phyloP scores from a whole-genome alignment of 768 basidiomycete species.

The Lactarius deliciosus region DNA sequence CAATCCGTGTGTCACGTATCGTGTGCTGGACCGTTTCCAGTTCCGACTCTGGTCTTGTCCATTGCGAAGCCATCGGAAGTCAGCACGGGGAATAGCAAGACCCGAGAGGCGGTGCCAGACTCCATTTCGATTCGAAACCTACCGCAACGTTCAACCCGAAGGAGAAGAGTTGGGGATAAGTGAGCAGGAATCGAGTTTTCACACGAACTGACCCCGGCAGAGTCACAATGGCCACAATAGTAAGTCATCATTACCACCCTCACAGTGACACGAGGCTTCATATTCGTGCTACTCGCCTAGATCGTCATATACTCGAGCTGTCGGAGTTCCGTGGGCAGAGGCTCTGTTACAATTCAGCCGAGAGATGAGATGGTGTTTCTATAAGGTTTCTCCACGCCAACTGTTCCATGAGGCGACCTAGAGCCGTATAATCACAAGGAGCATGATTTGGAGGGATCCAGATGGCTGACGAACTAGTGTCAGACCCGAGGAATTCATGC shows the following conservation, averaged over 20 bases:
- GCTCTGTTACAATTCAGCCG: not conserved
- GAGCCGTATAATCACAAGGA: not conserved
- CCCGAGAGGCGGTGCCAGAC: not conserved
- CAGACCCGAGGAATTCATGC: constrained; percentile 7
- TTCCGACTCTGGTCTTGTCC: not conserved
- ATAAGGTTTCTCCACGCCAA: not conserved
- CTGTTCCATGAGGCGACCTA: constrained; percentile 16
- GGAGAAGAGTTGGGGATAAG: not conserved
- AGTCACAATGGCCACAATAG: not conserved
- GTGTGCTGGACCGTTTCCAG: not conserved
- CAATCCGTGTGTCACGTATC: not conserved
- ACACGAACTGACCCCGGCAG: not conserved
- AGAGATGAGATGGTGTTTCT: not conserved
- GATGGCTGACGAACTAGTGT: not conserved
- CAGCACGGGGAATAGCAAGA: not conserved
- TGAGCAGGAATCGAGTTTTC: not conserved
- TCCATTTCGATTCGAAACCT: not conserved
- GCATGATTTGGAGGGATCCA: not conserved
- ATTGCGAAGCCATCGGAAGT: not conserved
- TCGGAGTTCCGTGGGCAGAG: not conserved
- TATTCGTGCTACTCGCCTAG: not conserved
- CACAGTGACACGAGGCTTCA: too few relatives aligned
- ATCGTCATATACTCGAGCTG: not conserved
- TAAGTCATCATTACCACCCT: not conserved
- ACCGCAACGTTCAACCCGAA: not conserved